Conservation (phyloP, 805 yeast species). For the Ogataea neopini region DNA sequence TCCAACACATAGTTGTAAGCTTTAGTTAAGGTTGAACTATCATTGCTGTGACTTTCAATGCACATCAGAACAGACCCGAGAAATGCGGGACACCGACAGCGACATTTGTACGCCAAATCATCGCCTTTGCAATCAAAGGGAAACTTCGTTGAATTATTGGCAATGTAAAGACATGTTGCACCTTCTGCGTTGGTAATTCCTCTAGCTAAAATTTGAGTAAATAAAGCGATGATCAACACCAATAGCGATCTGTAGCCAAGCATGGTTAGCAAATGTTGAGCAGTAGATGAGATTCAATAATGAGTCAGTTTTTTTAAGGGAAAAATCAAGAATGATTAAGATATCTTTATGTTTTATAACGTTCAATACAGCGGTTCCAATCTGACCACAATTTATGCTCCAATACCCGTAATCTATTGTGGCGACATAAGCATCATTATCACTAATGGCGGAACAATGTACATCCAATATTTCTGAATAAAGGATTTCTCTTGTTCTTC, state of each 20-base stretch:
- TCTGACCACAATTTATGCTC: conserved; percentile 6
- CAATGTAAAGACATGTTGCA: conserved; percentile 38
- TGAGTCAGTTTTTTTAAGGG: no score
- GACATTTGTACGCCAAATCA: conserved; percentile 37
- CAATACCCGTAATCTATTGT: conserved; percentile 11
- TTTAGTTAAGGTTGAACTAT: conserved; percentile 30
- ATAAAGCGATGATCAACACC: background rate
- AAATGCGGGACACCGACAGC: conserved; percentile 37
- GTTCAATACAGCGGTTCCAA: conserved; percentile 4
- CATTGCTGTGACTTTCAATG: conserved; percentile 33
- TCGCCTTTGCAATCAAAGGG: conserved; percentile 37
- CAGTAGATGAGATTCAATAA: no score
- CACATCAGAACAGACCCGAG: conserved; percentile 39
- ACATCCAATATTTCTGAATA: conserved; percentile 64
- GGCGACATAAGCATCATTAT: conserved; percentile 35
- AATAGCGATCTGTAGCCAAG: background rate
- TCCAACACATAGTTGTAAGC: conserved; percentile 37
- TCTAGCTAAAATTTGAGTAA: conserved; percentile 17
- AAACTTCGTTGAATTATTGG: conserved; percentile 34
- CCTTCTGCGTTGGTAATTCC: conserved; percentile 39
- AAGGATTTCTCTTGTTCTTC: conserved; percentile 41
- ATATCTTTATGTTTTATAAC: background rate
- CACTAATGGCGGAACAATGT: conserved; percentile 52
- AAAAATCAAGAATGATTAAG: no score
- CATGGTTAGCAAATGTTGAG: no score